phyloP scores from a whole-genome alignment of 148 eudicot genomes.

The Drosera capensis region DNA sequence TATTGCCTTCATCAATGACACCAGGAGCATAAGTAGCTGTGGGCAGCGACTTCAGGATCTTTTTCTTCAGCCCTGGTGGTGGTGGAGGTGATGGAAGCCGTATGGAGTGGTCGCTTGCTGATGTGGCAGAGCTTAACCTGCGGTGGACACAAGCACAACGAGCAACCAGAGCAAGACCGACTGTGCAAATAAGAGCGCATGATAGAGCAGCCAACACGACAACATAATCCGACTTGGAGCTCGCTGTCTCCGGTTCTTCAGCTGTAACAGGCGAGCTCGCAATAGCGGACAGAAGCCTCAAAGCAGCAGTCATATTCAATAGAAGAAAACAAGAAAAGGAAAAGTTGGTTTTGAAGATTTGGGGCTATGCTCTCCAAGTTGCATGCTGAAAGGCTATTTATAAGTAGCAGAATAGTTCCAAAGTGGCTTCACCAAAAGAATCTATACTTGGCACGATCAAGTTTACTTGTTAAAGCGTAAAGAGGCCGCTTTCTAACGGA shows the following conservation, averaged over 20 bases:
- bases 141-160: conserved; percentile 41
- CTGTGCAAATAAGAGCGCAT: conserved; percentile 44
- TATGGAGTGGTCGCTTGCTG: background rate
- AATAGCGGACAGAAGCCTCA: conserved; percentile 18
- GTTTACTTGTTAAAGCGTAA: no score
- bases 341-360: background rate
- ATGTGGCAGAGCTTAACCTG: conserved; percentile 3
- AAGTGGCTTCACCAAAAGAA: no score
- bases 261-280: conserved; percentile 4
- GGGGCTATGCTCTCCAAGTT: no score
- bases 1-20: conserved; percentile 11
- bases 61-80: conserved; percentile 46
- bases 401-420: no score
- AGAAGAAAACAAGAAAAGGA: conserved; percentile 1
- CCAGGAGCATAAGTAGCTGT: conserved; percentile 22
- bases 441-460: no score
- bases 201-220: conserved; percentile 40
- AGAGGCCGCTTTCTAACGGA: no score
- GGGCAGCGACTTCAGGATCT: conserved; percentile 29
- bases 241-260: conserved; percentile 9
- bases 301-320: conserved; percentile 8
- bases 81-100: conserved; percentile 14
- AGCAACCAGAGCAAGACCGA: conserved; percentile 38
- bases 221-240: conserved; percentile 28
- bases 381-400: no score